Evolutionary conservation across 371 early-diverging fungal genomes (phyloP).

Genomic region (Massospora cicadina): DNA sequence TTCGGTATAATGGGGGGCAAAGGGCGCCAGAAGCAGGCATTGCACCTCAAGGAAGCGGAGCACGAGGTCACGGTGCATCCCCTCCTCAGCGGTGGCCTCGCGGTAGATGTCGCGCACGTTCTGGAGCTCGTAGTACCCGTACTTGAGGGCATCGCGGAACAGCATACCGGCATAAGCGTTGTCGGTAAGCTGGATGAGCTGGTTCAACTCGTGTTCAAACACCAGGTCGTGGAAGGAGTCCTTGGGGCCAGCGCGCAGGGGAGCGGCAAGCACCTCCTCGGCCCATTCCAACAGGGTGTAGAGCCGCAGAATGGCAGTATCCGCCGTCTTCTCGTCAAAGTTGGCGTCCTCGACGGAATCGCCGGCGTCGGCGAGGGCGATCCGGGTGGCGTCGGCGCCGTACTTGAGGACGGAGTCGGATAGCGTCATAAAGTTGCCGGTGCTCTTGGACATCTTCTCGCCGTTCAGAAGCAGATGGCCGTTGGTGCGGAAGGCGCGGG

Average conservation of each 20-base stretch:
- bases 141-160: constrained; percentile 92
- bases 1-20: constrained; percentile 89
- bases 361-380: constrained; percentile 91
- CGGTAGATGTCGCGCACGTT: constrained; percentile 84
- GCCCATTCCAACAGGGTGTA: constrained; percentile 85
- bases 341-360: constrained; percentile 98
- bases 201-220: constrained; percentile 76
- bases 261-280: constrained; percentile 32
- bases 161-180: constrained; percentile 61
- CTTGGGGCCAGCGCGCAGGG: constrained; percentile 25
- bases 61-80: constrained; percentile 76
- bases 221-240: constrained; percentile 63
- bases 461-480: constrained; percentile 96
- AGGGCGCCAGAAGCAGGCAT: constrained; percentile 64
- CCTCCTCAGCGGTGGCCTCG: constrained; percentile 45
- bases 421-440: constrained; percentile 98
- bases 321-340: constrained; percentile 94
- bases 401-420: constrained; percentile 71
- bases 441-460: constrained; percentile 99
- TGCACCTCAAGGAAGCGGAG: constrained; percentile 63
- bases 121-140: constrained; percentile 84
- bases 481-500: constrained; percentile 83
- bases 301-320: constrained; percentile 89
- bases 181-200: constrained; percentile 43
- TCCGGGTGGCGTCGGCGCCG: constrained; percentile 95